Evolutionary conservation across 179 eudicot species (phyloP).

Genomic region (Camellia oleifera): DNA sequence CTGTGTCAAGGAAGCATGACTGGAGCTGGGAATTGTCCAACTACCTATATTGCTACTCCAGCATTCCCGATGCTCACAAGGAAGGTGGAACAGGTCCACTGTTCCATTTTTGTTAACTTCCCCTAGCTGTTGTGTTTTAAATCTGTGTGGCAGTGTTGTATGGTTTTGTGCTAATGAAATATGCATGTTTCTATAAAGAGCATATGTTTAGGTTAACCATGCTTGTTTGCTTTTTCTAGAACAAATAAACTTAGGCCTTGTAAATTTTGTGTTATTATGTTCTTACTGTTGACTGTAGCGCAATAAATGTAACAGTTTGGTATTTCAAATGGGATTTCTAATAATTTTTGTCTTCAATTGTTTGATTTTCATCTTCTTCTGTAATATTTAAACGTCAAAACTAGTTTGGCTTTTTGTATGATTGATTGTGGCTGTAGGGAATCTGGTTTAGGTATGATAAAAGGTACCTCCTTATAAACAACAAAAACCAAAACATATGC

Average conservation of each 20-base stretch:
- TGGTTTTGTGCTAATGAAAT: not conserved
- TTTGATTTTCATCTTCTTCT: not conserved
- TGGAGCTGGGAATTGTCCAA: constrained; percentile 94
- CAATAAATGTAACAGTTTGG: too few relatives aligned
- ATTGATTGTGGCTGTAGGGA: not conserved
- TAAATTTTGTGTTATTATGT: not conserved
- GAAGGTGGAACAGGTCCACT: constrained; percentile 73
- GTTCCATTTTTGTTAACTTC: constrained; percentile 16
- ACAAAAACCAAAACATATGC: too few relatives aligned
- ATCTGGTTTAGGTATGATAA: too few relatives aligned
- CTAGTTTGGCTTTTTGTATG: not conserved
- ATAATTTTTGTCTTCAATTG: not conserved
- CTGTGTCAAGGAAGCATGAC: constrained; percentile 57
- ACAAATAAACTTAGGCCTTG: not conserved
- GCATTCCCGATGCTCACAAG: constrained; percentile 65
- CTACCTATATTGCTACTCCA: constrained; percentile 50
- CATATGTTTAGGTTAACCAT: not conserved
- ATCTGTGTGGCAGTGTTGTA: not conserved
- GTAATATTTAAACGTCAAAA: not conserved
- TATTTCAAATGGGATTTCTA: not conserved
- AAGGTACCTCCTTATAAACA: too few relatives aligned
- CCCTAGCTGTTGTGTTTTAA: not conserved
- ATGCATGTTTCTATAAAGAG: not conserved
- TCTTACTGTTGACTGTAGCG: not conserved
- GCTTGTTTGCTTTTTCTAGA: not conserved